A percentile compares a stretch with the other conserved stretches of the same genome.
phyloP scores from a whole-genome alignment of 192 early-diverging fungal genomes.

The Linnemannia schmuckeri region DNA sequence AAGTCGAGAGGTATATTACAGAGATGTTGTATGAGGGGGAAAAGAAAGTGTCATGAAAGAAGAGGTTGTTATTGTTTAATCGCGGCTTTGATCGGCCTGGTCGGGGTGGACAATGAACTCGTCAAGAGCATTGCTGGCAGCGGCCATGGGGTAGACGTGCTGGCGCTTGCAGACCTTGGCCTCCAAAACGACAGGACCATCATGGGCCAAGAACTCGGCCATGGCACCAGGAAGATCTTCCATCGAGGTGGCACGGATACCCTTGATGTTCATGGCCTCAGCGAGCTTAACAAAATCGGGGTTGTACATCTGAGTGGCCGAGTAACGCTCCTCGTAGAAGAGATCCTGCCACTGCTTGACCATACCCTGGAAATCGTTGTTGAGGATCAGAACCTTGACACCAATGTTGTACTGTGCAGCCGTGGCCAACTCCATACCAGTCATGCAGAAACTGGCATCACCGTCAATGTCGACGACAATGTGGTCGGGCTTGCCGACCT shows the following conservation, averaged over 20 bases:
- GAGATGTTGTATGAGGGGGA: background rate
- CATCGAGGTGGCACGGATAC: slow-evolving; percentile 84
- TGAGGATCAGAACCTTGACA: slow-evolving; percentile 96
- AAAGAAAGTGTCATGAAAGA: background rate
- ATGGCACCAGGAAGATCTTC: slow-evolving; percentile 90
- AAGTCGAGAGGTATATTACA: background rate
- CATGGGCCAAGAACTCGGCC: slow-evolving; percentile 88
- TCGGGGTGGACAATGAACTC: slow-evolving; percentile 83
- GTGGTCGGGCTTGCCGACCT: slow-evolving; percentile 93
- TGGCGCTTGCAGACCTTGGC: slow-evolving; percentile 92
- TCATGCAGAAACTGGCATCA: slow-evolving; percentile 99
- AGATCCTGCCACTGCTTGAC: slow-evolving; percentile 95
- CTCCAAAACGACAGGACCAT: slow-evolving; percentile 93
- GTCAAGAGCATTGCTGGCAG: slow-evolving; percentile 92
- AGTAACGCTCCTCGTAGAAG: slow-evolving; percentile 98
- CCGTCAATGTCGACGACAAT: slow-evolving; percentile 99
- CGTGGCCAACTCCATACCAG: slow-evolving; percentile 97
- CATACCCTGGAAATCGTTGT: slow-evolving; percentile 99
- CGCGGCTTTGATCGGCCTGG: slow-evolving; percentile 18
- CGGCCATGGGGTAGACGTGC: slow-evolving; percentile 98
- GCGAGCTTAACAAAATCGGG: slow-evolving; percentile 99
- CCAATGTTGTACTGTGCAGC: slow-evolving; percentile 98
- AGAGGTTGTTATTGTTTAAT: slow-evolving; percentile 6
- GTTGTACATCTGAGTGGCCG: slow-evolving; percentile 94
- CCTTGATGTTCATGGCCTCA: slow-evolving; percentile 93